phyloP scores from a whole-genome alignment of 176 grass and related monocot genomes.

The Musa itinerans region DNA sequence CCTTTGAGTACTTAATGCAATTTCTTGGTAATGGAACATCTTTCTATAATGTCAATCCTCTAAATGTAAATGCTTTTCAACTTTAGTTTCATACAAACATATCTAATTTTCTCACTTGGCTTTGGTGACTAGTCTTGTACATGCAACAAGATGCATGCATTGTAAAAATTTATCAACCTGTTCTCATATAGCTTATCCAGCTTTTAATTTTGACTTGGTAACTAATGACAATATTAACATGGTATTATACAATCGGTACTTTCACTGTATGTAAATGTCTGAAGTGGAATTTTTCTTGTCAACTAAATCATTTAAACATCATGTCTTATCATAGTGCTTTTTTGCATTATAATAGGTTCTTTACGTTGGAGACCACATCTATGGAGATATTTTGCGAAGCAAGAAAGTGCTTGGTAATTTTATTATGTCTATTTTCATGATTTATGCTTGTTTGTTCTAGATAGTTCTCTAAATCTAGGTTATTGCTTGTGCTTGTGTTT shows the following conservation, averaged over 20 bases:
- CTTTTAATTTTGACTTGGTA: too few species aligned
- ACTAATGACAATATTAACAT: too few species aligned
- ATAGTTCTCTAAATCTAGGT: not conserved
- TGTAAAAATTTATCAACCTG: too few species aligned
- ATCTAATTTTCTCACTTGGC: too few species aligned
- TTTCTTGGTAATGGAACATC: too few species aligned
- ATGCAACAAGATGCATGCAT: too few species aligned
- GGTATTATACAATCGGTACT: not conserved
- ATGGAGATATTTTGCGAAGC: conserved; percentile 95
- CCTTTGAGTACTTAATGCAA: too few species aligned
- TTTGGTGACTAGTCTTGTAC: too few species aligned
- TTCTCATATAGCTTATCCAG: too few species aligned
- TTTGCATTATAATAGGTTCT: conserved; percentile 52
- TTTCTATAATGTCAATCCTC: too few species aligned
- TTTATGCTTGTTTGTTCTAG: not conserved
- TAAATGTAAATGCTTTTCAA: too few species aligned
- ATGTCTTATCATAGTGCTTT: conserved; percentile 7
- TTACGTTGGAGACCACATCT: conserved; percentile 98
- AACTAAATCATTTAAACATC: not conserved
- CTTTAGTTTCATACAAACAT: too few species aligned
- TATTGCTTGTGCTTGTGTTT: not conserved
- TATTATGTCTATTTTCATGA: conserved; percentile 2
- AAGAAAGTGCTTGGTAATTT: conserved; percentile 88
- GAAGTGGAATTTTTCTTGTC: not conserved
- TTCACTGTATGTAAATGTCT: not conserved